Evolutionary conservation across 2,329 filamentous ascomycete genomes (phyloP).

Genomic region (Alternaria postmessia): DNA sequence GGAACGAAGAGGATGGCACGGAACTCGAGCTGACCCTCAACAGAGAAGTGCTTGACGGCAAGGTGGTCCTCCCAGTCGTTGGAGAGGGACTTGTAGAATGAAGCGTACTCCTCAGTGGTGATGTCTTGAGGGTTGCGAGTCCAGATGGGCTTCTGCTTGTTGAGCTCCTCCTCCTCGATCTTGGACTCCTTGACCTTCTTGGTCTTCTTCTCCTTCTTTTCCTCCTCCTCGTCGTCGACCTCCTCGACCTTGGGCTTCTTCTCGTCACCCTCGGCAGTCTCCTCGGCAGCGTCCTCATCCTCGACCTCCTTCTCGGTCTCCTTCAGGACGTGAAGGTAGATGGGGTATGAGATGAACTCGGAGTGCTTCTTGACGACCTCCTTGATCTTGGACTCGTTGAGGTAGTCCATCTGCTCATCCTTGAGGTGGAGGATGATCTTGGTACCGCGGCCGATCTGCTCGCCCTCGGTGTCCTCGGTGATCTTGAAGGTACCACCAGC

Average conservation of each 20-base stretch:
- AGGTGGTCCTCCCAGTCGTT: constrained; percentile 99
- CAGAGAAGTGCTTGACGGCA: constrained; percentile 99
- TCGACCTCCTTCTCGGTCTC: constrained; percentile 99
- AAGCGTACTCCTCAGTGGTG: constrained; percentile 92
- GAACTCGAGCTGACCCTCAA: constrained; percentile 99
- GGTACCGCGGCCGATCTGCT: constrained; percentile 90
- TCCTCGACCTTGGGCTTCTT: constrained; percentile 98
- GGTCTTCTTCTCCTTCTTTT: constrained; percentile 92
- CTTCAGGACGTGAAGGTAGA: constrained; percentile 99
- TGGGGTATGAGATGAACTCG: constrained; percentile 99
- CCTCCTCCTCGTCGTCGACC: constrained; percentile 83
- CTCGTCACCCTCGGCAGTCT: constrained; percentile 77
- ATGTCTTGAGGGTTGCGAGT: constrained; percentile 98
- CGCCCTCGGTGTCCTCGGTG: constrained; percentile 85
- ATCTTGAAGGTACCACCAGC: constrained; percentile 98
- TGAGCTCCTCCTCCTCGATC: constrained; percentile 99
- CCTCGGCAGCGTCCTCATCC: constrained; percentile 81
- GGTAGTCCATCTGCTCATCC: constrained; percentile 98
- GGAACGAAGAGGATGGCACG: constrained; percentile 99
- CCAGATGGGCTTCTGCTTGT: constrained; percentile 99
- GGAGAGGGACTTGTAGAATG: constrained; percentile 99
- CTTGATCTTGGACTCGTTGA: constrained; percentile 99
- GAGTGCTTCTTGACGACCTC: constrained; percentile 99
- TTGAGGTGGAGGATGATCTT: constrained; percentile 99
- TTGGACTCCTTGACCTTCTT: constrained; percentile 99